Evolutionary conservation across 192 early-diverging fungal species (phyloP), one percentile per base, ranked within the genome.

Genomic region (Obelidium mucronatum): DNA sequence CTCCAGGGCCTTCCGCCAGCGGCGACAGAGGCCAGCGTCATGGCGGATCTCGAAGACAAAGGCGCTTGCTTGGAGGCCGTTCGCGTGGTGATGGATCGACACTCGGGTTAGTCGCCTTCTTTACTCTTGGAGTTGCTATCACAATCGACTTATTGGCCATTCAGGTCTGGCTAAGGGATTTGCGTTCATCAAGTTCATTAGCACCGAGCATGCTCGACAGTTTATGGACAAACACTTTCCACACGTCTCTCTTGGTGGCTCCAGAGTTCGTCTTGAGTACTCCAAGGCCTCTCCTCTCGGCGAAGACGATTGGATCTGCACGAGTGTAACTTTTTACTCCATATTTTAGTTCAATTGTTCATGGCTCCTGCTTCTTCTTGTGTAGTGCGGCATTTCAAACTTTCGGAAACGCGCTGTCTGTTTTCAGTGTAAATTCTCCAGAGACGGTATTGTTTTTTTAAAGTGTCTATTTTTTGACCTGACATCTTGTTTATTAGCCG

Each of bases 151-250:
- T 22, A 22, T 51, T 8, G 8, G 11, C 55, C 24, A 39, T 28
- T 15, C 44, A 77, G 76, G 76, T 28, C 52, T 66, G 8, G 63
- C 76, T 22, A 67, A 67, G 53, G 76, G 76, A 26, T 70, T 77
- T 44, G 76, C 76, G 8, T 77, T 77, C 35, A 67, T 77, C 54
- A 77, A 69, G 58, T 77, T 77, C 56, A 77, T 77, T 13, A 39
- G 33, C 39, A 77, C 55, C 4, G 34, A 77, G 35, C 76, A 77
- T 42, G 76, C 76, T 17, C 36, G 54, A 19, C 52, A 42, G 15
- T 77, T 66, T 26, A 67, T 77, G 56, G 76, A 77, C 11, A n/a
- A 11, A 11, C 64, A 71, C 70, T 22, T 19, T 35, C 63, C 66
- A 8, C 8, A 40, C 37, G 56, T 77, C 11, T 62, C 5, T 26